Conservation (phyloP, 371 early-diverging fungal species). For the Coemansia sp. region DNA sequence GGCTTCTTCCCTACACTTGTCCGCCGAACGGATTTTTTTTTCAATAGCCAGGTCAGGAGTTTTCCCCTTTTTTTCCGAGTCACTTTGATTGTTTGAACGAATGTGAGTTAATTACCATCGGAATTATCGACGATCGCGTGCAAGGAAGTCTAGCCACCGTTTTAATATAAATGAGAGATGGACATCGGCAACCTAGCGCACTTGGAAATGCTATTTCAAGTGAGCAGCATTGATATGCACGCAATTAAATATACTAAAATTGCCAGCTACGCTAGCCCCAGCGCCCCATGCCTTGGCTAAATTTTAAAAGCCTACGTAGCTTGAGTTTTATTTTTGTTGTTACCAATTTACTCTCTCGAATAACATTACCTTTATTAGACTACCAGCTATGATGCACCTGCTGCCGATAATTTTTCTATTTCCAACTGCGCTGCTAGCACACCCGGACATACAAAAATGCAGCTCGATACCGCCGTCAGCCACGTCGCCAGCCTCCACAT, state of each 20-base stretch:
- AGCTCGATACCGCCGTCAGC: background rate
- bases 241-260: background rate
- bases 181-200: too few relatives aligned
- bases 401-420: background rate
- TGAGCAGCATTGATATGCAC: background rate
- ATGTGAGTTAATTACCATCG: background rate
- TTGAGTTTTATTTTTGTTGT: background rate
- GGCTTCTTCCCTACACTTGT: too few relatives aligned
- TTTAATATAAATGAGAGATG: too few relatives aligned
- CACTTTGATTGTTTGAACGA: too few relatives aligned
- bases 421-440: background rate
- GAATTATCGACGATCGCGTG: background rate
- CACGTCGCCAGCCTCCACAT: background rate
- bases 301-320: too few relatives aligned
- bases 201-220: too few relatives aligned
- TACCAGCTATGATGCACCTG: background rate
- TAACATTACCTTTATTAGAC: background rate
- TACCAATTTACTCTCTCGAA: constrained; percentile 1
- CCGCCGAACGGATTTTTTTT: too few relatives aligned
- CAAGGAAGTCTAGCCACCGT: background rate
- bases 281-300: too few relatives aligned
- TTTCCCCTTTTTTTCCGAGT: background rate
- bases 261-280: too few relatives aligned
- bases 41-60: background rate
- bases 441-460: background rate